phyloP scores from a whole-genome alignment of 164 flowering plant species.

The Cinnamomum chago region DNA sequence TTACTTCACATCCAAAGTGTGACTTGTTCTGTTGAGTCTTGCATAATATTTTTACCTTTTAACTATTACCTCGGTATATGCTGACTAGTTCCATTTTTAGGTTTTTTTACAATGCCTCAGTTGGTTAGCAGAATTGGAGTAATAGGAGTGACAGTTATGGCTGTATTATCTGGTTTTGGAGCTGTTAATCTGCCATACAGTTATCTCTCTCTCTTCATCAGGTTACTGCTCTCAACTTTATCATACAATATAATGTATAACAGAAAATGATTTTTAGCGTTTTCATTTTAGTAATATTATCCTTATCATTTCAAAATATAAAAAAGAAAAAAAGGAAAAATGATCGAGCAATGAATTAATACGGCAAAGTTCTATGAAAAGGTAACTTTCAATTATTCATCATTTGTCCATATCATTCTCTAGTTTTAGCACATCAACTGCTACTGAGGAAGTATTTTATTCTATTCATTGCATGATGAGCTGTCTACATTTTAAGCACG shows the following conservation, averaged over 20 bases:
- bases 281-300: not conserved
- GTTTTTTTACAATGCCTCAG: constrained; percentile 93
- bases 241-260: not conserved
- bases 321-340: no score
- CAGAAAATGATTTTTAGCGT: not conserved
- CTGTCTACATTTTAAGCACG: not conserved
- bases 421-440: not conserved
- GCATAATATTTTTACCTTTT: not conserved
- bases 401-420: not conserved
- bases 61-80: not conserved
- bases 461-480: not conserved
- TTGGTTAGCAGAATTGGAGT: constrained; percentile 97
- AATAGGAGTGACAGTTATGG: constrained; percentile 97
- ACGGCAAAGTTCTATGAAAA: not conserved
- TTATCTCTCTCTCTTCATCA: constrained; percentile 90
- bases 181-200: constrained; percentile 98
- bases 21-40: not conserved
- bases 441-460: not conserved
- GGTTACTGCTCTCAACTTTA: constrained; percentile 32
- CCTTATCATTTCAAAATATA: not conserved
- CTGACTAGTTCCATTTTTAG: constrained; percentile 29
- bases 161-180: constrained; percentile 96
- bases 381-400: not conserved
- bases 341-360: not conserved
- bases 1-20: not conserved